phyloP scores from a whole-genome alignment of 192 early-diverging fungal species.

The Pilaira anomala region DNA sequence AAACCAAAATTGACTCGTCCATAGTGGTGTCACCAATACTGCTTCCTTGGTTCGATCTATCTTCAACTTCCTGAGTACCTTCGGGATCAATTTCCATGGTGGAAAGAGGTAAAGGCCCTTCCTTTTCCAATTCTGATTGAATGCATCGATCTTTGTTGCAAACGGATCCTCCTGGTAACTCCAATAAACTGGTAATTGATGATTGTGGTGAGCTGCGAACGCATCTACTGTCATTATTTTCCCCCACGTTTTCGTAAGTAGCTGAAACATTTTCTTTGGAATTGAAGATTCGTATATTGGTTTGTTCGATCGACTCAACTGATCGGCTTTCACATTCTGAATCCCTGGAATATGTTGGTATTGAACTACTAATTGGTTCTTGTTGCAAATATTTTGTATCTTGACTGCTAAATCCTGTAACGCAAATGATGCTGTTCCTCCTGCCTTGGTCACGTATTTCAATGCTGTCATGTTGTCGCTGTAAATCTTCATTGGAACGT shows the following conservation, averaged over 20 bases:
- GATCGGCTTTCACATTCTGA: conserved; percentile 3
- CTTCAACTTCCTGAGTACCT: conserved; percentile 1
- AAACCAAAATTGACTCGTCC: conserved; percentile 8
- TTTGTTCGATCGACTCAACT: neutral
- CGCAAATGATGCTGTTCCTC: conserved; percentile 7
- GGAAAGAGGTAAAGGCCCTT: conserved; percentile 6
- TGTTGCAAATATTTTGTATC: conserved; percentile 5
- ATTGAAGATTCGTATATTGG: conserved; percentile 14
- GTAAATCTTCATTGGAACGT: neutral
- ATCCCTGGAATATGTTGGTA: conserved; percentile 19
- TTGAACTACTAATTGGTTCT: neutral
- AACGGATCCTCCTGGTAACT: neutral
- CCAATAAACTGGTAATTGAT: conserved; percentile 10
- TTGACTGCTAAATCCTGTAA: conserved; percentile 12
- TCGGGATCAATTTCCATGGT: conserved; percentile 12
- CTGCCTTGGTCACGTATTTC: conserved; percentile 14
- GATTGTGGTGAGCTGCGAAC: conserved; percentile 10
- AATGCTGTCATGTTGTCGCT: conserved; percentile 15
- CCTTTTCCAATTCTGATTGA: conserved; percentile 11
- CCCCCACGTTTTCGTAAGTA: neutral
- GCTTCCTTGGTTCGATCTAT: neutral
- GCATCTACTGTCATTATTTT: neutral
- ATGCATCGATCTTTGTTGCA: conserved; percentile 5
- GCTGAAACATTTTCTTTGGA: neutral
- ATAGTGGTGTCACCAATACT: neutral